Evolutionary conservation across 164 flowering plant species (phyloP).

Genomic region (Stephania yunnanensis): DNA sequence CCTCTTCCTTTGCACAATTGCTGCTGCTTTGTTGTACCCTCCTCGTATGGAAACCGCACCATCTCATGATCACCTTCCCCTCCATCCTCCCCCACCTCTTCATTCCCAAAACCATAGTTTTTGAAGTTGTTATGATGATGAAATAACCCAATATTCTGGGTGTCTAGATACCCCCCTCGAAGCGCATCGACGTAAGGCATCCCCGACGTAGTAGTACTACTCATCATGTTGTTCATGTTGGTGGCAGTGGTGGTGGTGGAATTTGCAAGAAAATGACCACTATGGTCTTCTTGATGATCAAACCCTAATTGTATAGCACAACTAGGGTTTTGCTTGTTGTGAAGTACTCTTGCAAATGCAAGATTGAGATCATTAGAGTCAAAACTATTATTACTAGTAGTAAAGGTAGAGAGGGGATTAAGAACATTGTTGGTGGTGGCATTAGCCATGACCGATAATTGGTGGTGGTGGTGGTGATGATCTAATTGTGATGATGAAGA

Average conservation of each 20-base stretch:
- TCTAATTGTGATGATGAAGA: constrained; percentile 17
- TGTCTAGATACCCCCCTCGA: constrained; percentile 36
- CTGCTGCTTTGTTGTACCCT: constrained; percentile 40
- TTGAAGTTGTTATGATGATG: constrained; percentile 32
- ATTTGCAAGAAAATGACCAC: background rate
- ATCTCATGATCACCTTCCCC: constrained; percentile 7
- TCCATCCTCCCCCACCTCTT: constrained; percentile 23
- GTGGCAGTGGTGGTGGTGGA: background rate
- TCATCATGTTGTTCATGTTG: background rate
- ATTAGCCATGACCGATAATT: constrained; percentile 21
- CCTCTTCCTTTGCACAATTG: constrained; percentile 23
- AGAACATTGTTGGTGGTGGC: too few relatives aligned
- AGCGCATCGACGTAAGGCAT: constrained; percentile 35
- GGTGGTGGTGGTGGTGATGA: constrained; percentile 12
- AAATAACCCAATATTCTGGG: constrained; percentile 22
- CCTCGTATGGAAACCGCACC: constrained; percentile 19
- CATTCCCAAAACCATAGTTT: constrained; percentile 35
- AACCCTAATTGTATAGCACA: constrained; percentile 33
- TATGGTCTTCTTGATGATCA: constrained; percentile 21
- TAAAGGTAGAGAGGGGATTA: constrained; percentile 18
- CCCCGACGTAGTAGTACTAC: background rate
- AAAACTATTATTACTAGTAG: constrained; percentile 11
- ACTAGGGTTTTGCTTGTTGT: constrained; percentile 27
- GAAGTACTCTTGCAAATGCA: constrained; percentile 50
- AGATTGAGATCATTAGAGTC: constrained; percentile 55